Evolutionary conservation across 352 stramenopile genomes (phyloP).

Genomic region (Globisporangium nunn): DNA sequence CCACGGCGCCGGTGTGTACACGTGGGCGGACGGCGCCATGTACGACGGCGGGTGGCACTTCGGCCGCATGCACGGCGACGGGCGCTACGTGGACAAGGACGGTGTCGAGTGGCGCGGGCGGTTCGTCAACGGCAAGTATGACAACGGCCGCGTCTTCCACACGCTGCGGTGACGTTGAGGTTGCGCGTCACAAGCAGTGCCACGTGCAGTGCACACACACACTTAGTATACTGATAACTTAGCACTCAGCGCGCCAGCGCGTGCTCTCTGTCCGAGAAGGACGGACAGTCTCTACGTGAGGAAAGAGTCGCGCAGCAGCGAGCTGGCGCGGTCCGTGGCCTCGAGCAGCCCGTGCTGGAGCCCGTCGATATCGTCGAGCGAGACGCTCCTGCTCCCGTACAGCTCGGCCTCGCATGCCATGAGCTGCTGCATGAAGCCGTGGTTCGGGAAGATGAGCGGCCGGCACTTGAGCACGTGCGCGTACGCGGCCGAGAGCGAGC

Average conservation of each 20-base stretch:
- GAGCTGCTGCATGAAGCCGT: constrained; percentile 73
- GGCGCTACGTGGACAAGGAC: constrained; percentile 65
- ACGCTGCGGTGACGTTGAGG: constrained; percentile 35
- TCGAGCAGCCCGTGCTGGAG: constrained; percentile 59
- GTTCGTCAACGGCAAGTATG: constrained; percentile 81
- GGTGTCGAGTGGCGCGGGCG: constrained; percentile 57
- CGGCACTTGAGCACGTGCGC: constrained; percentile 72
- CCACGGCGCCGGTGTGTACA: constrained; percentile 52
- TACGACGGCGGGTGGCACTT: constrained; percentile 57
- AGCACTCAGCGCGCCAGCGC: background rate
- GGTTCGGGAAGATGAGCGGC: constrained; percentile 74
- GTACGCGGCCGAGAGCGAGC: constrained; percentile 70
- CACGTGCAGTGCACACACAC: background rate
- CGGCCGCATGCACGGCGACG: constrained; percentile 72
- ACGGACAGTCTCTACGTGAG: constrained; percentile 9
- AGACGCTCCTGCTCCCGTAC: constrained; percentile 64
- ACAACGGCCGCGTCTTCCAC: constrained; percentile 80
- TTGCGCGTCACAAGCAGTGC: background rate
- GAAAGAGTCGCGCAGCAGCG: constrained; percentile 40
- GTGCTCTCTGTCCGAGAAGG: background rate
- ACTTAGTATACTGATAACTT: background rate
- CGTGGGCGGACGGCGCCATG: constrained; percentile 54
- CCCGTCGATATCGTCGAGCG: constrained; percentile 53
- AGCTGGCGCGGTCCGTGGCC: constrained; percentile 52
- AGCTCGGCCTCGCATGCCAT: constrained; percentile 57